Base-by-base conservation (phyloP, 371 early-diverging fungal genomes). In the Rhizopus sp. region DNA sequence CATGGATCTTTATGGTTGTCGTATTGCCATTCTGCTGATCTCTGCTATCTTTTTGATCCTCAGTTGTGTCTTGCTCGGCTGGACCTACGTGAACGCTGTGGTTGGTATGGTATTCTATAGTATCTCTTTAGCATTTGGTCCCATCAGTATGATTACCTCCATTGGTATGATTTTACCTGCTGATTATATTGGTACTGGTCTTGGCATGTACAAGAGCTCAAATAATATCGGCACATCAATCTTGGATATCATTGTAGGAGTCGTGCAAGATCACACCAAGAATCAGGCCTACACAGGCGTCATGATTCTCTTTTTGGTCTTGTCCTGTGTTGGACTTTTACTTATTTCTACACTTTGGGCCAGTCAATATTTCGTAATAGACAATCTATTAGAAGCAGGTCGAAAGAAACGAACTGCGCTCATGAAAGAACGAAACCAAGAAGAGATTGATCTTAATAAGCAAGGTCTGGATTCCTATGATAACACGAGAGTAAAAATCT, bases 21-120 rank as follows among this genome's bases (percentile, higher is more conserved):
- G 64, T 48, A 59, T 64, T 13, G n/a, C 44, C n/a, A 64, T 60
- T 32, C 42, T 69, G 15, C 30, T 65, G 17, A 32, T 63, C 8
- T 68, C 74, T 8, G 59, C 69, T 33, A 40, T 69, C 17, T 57
- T 73, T 31, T 60, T 77, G 35, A 55, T 74, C 30, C 48, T 66
- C 16, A 55, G 66, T 53, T 32, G 48, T 5, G 58, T 16, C 15
- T 53, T 77, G 29, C 62, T 77, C 5, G 69, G 63, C 8, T 67
- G 56, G 58, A 67, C 86, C 0, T 47, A 56, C 15, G 33, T 77
- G 6, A 61, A 71, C 31, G 86, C 88, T 10, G 55, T 82, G 15
- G 52, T 87, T 3, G 87, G 86, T n/a, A 73, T 87, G 78, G 47
- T 85, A 1, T 64, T 81, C 5, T 89, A 86, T 56, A 84, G 84